phyloP scores from a whole-genome alignment of 1,284 basidiomycete species.

The Rhodotorula sp. region DNA sequence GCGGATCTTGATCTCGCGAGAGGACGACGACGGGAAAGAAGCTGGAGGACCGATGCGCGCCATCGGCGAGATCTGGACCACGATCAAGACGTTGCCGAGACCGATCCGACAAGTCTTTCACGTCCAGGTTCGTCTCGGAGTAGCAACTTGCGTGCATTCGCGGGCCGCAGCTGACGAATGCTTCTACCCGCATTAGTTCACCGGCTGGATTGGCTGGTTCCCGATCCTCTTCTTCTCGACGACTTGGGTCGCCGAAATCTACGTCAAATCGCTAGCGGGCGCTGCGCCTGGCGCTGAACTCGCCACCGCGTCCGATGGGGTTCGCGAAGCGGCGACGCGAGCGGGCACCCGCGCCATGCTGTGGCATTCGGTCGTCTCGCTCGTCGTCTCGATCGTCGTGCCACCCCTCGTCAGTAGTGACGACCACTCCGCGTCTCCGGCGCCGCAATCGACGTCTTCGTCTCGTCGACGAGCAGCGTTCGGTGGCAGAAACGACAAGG shows the following conservation, averaged over 20 bases:
- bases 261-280: constrained; percentile 65
- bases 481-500: background rate
- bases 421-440: constrained; percentile 33
- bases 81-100: constrained; percentile 66
- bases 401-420: constrained; percentile 62
- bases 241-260: constrained; percentile 76
- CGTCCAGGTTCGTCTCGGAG: constrained; percentile 51
- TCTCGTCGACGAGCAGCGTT: too few species aligned
- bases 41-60: constrained; percentile 10
- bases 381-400: constrained; percentile 67
- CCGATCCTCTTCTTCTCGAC: constrained; percentile 74
- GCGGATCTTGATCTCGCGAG: constrained; percentile 60
- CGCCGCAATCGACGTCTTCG: constrained; percentile 5
- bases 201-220: constrained; percentile 52
- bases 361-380: constrained; percentile 67
- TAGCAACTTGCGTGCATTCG: background rate
- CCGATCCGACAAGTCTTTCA: constrained; percentile 82
- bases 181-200: constrained; percentile 65
- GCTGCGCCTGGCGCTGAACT: constrained; percentile 67
- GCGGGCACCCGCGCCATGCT: constrained; percentile 81
- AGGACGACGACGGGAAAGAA: constrained; percentile 3
- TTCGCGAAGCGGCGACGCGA: constrained; percentile 44
- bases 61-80: constrained; percentile 66
- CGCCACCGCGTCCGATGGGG: constrained; percentile 4
- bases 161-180: background rate